Evolutionary conservation across 2,329 filamentous ascomycete genomes (phyloP).

Genomic region (Fusarium beomiforme): DNA sequence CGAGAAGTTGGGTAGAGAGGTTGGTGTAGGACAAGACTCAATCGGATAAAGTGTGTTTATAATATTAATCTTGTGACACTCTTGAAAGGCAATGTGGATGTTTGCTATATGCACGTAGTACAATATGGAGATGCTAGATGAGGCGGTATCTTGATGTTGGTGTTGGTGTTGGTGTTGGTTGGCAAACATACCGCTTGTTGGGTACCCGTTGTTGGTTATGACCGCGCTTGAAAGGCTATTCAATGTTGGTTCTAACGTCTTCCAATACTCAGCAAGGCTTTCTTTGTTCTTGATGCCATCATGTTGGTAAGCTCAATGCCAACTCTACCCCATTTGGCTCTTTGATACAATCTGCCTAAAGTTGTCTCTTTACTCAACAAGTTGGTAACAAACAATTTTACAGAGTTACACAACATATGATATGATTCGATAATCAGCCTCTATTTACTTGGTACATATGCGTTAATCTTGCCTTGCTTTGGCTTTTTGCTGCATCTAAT

Average conservation of each 20-base stretch:
- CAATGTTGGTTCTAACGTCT: background rate
- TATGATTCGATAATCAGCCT: background rate
- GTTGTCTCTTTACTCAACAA: background rate
- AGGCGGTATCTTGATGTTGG: background rate
- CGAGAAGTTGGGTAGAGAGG: background rate
- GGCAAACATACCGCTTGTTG: constrained; percentile 4
- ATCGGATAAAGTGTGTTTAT: background rate
- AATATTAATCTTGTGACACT: background rate
- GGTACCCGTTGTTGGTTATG: constrained; percentile 4
- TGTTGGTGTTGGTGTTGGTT: constrained; percentile 13
- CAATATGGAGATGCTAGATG: background rate
- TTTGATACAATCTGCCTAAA: background rate
- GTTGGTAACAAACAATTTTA: background rate
- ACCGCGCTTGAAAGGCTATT: constrained; percentile 2
- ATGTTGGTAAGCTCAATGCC: background rate
- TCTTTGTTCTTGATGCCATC: background rate
- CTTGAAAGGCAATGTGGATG: no score
- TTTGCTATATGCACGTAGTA: background rate
- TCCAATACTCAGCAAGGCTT: constrained; percentile 9
- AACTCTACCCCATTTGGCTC: background rate
- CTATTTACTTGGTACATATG: background rate
- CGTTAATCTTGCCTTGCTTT: background rate
- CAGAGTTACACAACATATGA: background rate
- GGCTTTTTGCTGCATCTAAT: background rate
- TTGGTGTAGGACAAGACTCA: constrained; percentile 1